Base-by-base conservation (phyloP, 192 early-diverging fungal species). In the Glomus cerebriforme region DNA sequence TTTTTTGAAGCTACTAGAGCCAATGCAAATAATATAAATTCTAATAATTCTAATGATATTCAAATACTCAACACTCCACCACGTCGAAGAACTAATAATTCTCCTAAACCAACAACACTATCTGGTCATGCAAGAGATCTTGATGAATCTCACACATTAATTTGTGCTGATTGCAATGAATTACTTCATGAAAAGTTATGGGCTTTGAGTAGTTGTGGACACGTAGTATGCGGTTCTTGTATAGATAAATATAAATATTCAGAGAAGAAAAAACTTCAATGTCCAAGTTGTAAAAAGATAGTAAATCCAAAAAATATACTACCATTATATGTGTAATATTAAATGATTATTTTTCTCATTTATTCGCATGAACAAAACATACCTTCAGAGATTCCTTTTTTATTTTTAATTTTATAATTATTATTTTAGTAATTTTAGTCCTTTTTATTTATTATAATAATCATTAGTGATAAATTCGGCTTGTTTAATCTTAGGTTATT, bases 151-250 rank as follows among this genome's bases (percentile, higher is more conserved):
- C 32, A 37, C 17, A 68, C n/a, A 19, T 39, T 68, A 39, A 68
- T 68, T 68, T 68, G 66, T 35, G 66, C 32, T 22, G 66, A 37
- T 2, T 68, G 66, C 19, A 9, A 68, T 43, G 35, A 37, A 17
- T n/a, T 39, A 35, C 37, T 68, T 39, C 34, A n/a, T 68, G 66
- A 68, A 68, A 37, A 37, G 19, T 68, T 68, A 68, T 68, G 66
- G 66, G 66, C 66, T 17, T 68, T 68, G 39, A 68, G 9, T 37
- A 22, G 17, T 54, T 68, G 66, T 43, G 66, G 66, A 13, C 66
- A 68, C 9, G 66, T 68, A 35, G 35, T 68, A n/a, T 68, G 66
- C 39, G 66, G 66, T 39, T 22, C 32, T 68, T 68, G 66, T 22
- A 35, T 39, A 3, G 34, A 68, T n/a, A 68, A 68, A 66, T 66